Evolutionary conservation across 495 filamentous ascomycete genomes (phyloP), one percentile per base, ranked within the genome.

Genomic region (Penicillium subrubescens): DNA sequence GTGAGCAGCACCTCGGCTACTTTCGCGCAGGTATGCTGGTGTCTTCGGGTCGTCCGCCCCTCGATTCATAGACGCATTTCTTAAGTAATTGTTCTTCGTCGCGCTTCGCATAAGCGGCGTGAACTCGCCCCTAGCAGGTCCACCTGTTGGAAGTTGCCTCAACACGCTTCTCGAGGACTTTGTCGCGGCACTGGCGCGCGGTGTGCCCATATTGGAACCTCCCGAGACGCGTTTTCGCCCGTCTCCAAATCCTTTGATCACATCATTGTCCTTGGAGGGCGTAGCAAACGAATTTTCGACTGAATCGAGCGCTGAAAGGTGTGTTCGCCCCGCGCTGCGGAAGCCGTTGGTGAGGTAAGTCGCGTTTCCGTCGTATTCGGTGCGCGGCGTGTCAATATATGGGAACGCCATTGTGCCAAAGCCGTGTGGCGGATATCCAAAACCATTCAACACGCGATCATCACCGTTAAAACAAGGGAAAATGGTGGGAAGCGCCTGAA

Each of bases 101-200:
- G 93, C 93, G 61, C 90, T 96, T 79, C 93, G 94, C 73, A 99
- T 86, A 59, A 99, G 77, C 0, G 95, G 95, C 3, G 95, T 99
- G 72, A 99, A 99, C 65, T 99, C 96, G 52, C 85, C 86, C 56
- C 87, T 89, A 15, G 80, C 85, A 1, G 86, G 75, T 41, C 84
- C 84, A 25, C 80, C 76, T 14, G 86, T 83, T 29, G 77, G 89
- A 70, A 84, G 79, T 33, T 93, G 91, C 67, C 83, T 86, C 44
- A 96, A 85, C 58, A 90, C 78, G 74, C 69, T 81, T 67, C 77
- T 75, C 8, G 70, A 71, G 33, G 74, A 69, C 62, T 74, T 79
- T 6, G 75, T 66, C 53, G 73, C 88, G 35, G 87, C 79, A 56
- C 82, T 80, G 73, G 84, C 77, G 63, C 89, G 87, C 44, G 92